These are phyloP conservation scores for Annulohypoxylon stygium DNA, from an alignment of 495 filamentous ascomycete species.

Conservation along the genomic window DNA sequence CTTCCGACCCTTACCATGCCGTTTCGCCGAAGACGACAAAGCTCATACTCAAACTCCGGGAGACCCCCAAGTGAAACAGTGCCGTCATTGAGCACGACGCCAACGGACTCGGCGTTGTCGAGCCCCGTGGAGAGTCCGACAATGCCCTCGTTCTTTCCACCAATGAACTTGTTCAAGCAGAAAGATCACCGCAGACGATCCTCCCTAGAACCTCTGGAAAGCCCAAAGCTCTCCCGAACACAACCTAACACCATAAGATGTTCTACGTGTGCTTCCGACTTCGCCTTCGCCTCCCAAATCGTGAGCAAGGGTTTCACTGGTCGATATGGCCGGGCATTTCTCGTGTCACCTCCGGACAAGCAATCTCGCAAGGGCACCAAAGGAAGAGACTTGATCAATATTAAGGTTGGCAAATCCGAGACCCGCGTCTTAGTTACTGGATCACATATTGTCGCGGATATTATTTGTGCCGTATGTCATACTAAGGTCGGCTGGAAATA, in stretches of 20 bases:
- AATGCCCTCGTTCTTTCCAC: constrained; percentile 41
- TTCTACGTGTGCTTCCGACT: constrained; percentile 76
- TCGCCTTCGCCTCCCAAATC: constrained; percentile 82
- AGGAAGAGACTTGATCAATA: constrained; percentile 57
- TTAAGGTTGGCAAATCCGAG: constrained; percentile 66
- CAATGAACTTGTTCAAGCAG: constrained; percentile 26
- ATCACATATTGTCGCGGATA: constrained; percentile 73
- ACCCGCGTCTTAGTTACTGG: constrained; percentile 84
- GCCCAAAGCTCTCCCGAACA: constrained; percentile 48
- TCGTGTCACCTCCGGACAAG: constrained; percentile 71
- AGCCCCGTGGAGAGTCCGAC: constrained; percentile 24
- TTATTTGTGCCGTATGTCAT: constrained; percentile 68
- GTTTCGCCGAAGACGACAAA: constrained; percentile 56
- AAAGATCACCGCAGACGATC: constrained; percentile 27
- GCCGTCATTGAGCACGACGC: constrained; percentile 53
- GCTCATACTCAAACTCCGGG: constrained; percentile 14
- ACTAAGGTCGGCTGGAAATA: constrained; percentile 94
- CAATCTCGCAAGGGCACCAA: constrained; percentile 44
- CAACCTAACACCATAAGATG: constrained; percentile 73
- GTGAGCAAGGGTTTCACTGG: constrained; percentile 94
- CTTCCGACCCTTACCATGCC: constrained; percentile 61
- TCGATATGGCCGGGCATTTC: constrained; percentile 92
- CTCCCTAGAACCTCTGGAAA: constrained; percentile 19
- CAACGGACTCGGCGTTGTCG: constrained; percentile 48
- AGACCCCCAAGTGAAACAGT: constrained; percentile 27